phyloP scores from a whole-genome alignment of 345 rosid genomes.

The Eucalyptus guilfoylei region DNA sequence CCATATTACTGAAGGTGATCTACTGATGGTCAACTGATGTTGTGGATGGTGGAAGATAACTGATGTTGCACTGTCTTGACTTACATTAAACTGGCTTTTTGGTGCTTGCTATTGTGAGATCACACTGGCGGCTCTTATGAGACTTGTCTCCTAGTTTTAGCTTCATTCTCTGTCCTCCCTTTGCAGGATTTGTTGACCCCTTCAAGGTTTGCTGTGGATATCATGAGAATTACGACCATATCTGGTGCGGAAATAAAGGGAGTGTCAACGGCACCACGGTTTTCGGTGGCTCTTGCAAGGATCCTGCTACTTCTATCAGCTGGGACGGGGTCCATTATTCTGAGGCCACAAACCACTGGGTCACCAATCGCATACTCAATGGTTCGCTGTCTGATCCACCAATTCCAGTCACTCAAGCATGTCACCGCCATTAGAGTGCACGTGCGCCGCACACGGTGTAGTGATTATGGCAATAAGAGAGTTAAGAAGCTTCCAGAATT shows the following conservation, averaged over 20 bases:
- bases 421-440: constrained; percentile 13
- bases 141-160: not conserved
- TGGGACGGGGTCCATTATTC: constrained; percentile 56
- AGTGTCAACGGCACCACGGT: constrained; percentile 21
- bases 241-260: constrained; percentile 44
- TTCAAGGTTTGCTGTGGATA: constrained; percentile 52
- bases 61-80: not conserved
- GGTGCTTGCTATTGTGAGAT: not conserved
- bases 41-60: not conserved
- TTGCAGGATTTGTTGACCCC: constrained; percentile 38
- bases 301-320: constrained; percentile 28
- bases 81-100: not conserved
- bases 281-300: constrained; percentile 31
- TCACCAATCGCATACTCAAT: constrained; percentile 43
- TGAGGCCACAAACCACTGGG: constrained; percentile 57
- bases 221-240: constrained; percentile 36
- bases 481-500: not conserved
- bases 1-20: not conserved
- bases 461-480: not conserved
- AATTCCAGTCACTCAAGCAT: constrained; percentile 45
- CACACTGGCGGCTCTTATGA: not conserved
- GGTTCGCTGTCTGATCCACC: constrained; percentile 61
- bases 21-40: not conserved
- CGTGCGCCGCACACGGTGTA: not conserved
- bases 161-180: not conserved